phyloP scores from a whole-genome alignment of 129 eudicot species.

The Flaveria linearis region DNA sequence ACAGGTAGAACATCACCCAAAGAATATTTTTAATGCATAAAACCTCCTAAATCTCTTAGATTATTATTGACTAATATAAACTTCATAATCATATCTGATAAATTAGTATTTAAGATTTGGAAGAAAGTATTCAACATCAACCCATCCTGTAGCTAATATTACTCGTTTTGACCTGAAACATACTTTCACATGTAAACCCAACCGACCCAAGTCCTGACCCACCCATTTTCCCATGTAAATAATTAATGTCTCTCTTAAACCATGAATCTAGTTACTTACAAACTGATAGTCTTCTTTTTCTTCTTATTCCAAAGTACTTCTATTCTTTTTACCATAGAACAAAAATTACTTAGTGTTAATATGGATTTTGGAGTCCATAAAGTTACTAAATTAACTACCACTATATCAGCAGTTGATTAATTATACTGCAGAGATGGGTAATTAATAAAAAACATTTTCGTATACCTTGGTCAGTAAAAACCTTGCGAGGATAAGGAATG shows the following conservation, averaged over 20 bases:
- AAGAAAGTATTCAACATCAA: not conserved
- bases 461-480: conserved; percentile 67
- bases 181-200: not conserved
- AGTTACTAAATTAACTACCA: conserved; percentile 5
- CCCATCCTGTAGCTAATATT: not conserved
- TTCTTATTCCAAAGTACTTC: not conserved
- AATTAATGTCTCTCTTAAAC: not conserved
- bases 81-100: not conserved
- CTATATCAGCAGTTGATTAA: not conserved
- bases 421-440: not conserved
- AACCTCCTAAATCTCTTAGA: not conserved
- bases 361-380: not conserved
- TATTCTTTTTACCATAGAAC: not conserved
- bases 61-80: not conserved
- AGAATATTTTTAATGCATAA: conserved; percentile 1
- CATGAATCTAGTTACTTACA: conserved; percentile 7
- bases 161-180: not conserved
- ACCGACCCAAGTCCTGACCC: too few relatives aligned
- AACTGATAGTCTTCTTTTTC: not conserved
- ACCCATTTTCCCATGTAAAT: not conserved
- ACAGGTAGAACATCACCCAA: not conserved
- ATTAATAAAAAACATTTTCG: not conserved
- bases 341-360: not conserved
- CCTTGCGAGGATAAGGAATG: conserved; percentile 91
- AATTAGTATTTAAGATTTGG: not conserved